Percentiles rank a stretch among this genome's conserved stretches.
Conservation (phyloP, 345 rosid species). For the Psidium friedrichsthalianum region DNA sequence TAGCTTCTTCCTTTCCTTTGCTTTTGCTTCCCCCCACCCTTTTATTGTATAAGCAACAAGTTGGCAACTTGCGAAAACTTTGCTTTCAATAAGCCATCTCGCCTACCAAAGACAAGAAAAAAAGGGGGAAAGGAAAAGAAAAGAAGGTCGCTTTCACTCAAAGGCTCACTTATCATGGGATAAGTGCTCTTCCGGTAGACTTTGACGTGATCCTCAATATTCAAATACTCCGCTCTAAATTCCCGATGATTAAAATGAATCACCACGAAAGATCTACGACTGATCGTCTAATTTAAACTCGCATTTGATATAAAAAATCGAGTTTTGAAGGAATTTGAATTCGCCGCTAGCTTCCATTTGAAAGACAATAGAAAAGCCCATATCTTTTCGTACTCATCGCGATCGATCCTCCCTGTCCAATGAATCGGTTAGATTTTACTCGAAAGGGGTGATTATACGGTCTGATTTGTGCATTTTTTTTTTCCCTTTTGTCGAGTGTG, state of each 20-base stretch:
- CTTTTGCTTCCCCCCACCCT: no score
- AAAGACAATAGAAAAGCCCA: rapidly evolving
- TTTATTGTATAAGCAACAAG: neutral
- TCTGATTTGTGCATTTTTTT: neutral
- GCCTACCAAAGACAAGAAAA: neutral
- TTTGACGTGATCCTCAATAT: neutral
- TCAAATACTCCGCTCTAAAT: neutral
- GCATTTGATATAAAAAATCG: neutral
- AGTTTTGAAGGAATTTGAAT: neutral
- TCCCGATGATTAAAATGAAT: neutral
- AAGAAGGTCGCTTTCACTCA: neutral
- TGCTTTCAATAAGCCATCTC: neutral
- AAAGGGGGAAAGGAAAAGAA: rapidly evolving
- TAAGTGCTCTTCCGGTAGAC: neutral
- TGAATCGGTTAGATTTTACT: neutral
- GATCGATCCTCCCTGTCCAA: neutral
- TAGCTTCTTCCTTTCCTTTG: neutral
- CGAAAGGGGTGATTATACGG: neutral
- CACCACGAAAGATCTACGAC: neutral
- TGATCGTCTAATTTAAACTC: neutral
- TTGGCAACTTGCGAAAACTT: neutral
- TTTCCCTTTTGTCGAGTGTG: neutral
- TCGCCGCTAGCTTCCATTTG: neutral
- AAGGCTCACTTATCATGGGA: neutral
- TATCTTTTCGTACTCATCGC: neutral